Evolutionary conservation across 2,329 filamentous ascomycete genomes (phyloP).

Genomic region (Aspergillus sp.): DNA sequence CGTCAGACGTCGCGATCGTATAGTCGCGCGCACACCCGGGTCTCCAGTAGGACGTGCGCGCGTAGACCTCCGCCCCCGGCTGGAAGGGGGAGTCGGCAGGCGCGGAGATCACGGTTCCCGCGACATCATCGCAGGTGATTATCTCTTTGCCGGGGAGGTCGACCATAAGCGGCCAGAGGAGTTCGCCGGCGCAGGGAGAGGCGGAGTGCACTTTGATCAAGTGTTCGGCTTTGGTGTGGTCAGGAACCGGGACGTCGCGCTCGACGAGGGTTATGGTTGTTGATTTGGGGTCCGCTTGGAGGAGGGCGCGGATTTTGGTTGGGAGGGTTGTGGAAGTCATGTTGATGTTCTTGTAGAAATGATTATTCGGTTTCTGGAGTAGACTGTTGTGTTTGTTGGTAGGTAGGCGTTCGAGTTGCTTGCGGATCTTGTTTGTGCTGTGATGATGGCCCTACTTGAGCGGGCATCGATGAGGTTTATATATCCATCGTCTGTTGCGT

Average conservation of each 20-base stretch:
- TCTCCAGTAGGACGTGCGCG: constrained; percentile 39
- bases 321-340: background rate
- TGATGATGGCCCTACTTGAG: too few relatives aligned
- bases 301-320: constrained; percentile 14
- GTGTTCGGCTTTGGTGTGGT: constrained; percentile 36
- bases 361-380: too few relatives aligned
- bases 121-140: constrained; percentile 49
- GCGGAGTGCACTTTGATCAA: constrained; percentile 46
- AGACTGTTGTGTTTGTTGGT: too few relatives aligned
- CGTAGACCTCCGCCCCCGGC: constrained; percentile 44
- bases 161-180: constrained; percentile 47
- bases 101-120: constrained; percentile 45
- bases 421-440: too few relatives aligned
- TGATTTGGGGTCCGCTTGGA: constrained; percentile 16
- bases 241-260: constrained; percentile 24
- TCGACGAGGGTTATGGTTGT: constrained; percentile 12
- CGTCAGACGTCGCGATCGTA: constrained; percentile 37
- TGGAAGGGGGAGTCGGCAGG: constrained; percentile 43
- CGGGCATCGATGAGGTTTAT: too few relatives aligned
- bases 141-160: constrained; percentile 29
- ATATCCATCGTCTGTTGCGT: too few relatives aligned
- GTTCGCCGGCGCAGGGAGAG: constrained; percentile 48
- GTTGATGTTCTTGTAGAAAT: background rate
- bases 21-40: constrained; percentile 47
- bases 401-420: too few relatives aligned